Percentiles rank a stretch among this genome's conserved stretches.
Conservation (phyloP, 257 asterid genomes). For the Petunia axillaris region DNA sequence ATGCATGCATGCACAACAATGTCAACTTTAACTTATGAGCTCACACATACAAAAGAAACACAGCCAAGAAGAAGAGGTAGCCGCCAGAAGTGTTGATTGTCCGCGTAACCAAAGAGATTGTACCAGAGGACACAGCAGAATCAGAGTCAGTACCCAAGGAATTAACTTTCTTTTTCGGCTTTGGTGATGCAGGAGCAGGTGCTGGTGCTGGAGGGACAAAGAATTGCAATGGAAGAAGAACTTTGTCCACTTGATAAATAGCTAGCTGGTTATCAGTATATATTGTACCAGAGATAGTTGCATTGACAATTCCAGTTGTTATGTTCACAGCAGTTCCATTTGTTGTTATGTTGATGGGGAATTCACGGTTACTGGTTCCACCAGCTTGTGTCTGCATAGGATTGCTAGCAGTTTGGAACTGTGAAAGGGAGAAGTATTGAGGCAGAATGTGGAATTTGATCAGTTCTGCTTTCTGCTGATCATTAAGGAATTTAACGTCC, state of each 20-base stretch:
- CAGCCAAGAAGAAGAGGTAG: constrained; percentile 15
- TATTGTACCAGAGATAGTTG: constrained; percentile 45
- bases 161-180: constrained; percentile 34
- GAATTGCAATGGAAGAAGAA: constrained; percentile 51
- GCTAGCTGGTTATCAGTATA: constrained; percentile 54
- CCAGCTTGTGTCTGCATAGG: constrained; percentile 60
- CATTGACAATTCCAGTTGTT: constrained; percentile 53
- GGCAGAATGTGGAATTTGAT: constrained; percentile 56
- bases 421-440: constrained; percentile 37
- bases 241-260: constrained; percentile 53
- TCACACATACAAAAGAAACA: background rate
- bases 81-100: constrained; percentile 27
- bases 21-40: constrained; percentile 13
- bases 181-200: constrained; percentile 55
- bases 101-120: background rate
- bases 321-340: constrained; percentile 48
- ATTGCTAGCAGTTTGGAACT: constrained; percentile 54
- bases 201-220: constrained; percentile 52
- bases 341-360: constrained; percentile 52
- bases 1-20: constrained; percentile 1
- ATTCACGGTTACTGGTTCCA: constrained; percentile 40
- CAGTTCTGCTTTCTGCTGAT: constrained; percentile 47
- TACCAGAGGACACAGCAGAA: constrained; percentile 39
- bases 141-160: constrained; percentile 22
- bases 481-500: constrained; percentile 49